Base-by-base conservation (phyloP, 352 stramenopile genomes). In the Phytophthora sansomeana region DNA sequence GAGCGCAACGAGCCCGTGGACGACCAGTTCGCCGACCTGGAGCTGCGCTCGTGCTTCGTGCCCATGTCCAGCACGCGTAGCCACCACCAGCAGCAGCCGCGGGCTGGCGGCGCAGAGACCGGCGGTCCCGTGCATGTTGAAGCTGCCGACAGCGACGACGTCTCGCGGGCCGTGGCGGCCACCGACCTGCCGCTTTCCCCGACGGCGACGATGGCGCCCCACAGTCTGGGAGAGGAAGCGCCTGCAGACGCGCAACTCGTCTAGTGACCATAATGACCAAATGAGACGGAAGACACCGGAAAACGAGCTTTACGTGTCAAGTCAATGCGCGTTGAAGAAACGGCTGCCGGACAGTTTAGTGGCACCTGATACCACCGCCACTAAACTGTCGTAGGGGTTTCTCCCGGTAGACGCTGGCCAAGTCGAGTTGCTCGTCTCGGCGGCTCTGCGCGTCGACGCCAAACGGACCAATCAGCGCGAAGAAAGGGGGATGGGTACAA, bases 1-100 rank as follows among this genome's bases (percentile, higher is more conserved):
- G 50, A 72, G 35, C 64, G 53, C 29, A 13, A 33, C n/a, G 58
- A 64, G 3, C 64, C 57, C 11, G 38, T 52, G 36, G 51, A 69
- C 46, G 64, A 53, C 19, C 54, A 53, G 46, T 46, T 63, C 49
- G 19, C 58, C 17, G 50, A 72, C 67, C 50, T 72, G 28, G 64
- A 72, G 58, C n/a, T 69, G 51, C 64, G 44, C 16, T 72, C 64
- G 32, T 69, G 64, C 50, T 72, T 72, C 58, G 58, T 72, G 47
- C 58, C 64, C 42, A 72, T 72, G 64, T 4, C 47, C 21, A 58
- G 42, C 19, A 44, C n/a, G 36, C 41, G 60, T 55, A 39, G 26
- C 41, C 39, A 42, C 28, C 47, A 6, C 9, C 41, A 39, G 11
- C 49, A 17, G 26, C 17, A 57, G 60, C 61, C 44, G 59, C 29